A percentile compares a stretch with the other conserved stretches of the same genome.
These are phyloP conservation scores for Casuarina equisetifolia DNA, from an alignment of 306 rosid genomes.

Conservation along the genomic window DNA sequence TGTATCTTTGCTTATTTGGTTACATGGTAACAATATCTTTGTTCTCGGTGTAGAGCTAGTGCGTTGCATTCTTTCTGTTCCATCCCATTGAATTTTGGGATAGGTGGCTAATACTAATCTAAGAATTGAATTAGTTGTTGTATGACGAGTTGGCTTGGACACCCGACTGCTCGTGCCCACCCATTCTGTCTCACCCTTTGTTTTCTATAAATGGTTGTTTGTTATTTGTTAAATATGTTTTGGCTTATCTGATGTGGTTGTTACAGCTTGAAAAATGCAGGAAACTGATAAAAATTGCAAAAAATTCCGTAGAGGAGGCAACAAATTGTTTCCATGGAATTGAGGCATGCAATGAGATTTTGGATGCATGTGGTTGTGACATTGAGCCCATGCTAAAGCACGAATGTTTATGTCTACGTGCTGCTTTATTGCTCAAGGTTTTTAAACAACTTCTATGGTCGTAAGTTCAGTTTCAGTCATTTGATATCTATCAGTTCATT, in stretches of 20 bases:
- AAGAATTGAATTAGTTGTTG: constrained; percentile 4
- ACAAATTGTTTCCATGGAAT: constrained; percentile 58
- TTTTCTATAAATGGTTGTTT: constrained; percentile 8
- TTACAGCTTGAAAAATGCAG: constrained; percentile 80
- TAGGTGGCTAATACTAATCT: background rate
- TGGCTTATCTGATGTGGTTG: constrained; percentile 34
- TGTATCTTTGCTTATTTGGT: constrained; percentile 22
- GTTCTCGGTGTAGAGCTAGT: background rate
- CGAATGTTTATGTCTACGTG: constrained; percentile 73
- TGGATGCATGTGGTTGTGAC: constrained; percentile 57
- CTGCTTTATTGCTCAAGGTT: constrained; percentile 85
- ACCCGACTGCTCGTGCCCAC: background rate
- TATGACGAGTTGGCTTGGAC: background rate
- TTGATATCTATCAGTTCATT: constrained; percentile 7
- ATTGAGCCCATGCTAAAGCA: constrained; percentile 53
- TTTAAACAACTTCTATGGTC: constrained; percentile 26
- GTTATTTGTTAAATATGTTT: constrained; percentile 19
- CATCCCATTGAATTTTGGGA: background rate
- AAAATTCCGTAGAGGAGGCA: constrained; percentile 55
- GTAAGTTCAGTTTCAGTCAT: constrained; percentile 9
- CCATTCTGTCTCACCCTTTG: background rate
- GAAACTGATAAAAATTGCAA: constrained; percentile 63
- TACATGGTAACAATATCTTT: constrained; percentile 7
- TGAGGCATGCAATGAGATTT: constrained; percentile 88
- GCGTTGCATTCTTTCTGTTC: background rate